A percentile compares a stretch with the other conserved stretches of the same genome.
Evolutionary conservation across 73 alveolate genomes (phyloP).

Genomic region (Tetrahymena elliotti): DNA sequence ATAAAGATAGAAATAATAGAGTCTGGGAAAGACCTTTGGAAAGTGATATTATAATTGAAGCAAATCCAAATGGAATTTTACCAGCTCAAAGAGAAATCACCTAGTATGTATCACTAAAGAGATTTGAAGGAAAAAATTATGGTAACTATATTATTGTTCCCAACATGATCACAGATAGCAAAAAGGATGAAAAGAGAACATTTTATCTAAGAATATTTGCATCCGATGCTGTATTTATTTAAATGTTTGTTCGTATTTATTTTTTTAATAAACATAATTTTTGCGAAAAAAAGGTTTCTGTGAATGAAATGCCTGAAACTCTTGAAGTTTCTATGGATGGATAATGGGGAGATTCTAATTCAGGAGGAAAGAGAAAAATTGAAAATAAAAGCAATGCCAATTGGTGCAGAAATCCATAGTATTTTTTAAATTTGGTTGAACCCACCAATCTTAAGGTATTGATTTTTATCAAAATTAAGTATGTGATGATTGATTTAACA

Average conservation of each 20-base stretch:
- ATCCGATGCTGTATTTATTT: constrained; percentile 40
- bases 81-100: constrained; percentile 79
- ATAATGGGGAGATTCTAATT: constrained; percentile 67
- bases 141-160: constrained; percentile 70
- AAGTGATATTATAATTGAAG: constrained; percentile 29
- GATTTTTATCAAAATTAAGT: no score
- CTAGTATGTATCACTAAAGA: constrained; percentile 46
- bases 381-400: constrained; percentile 67
- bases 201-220: constrained; percentile 62
- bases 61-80: constrained; percentile 39
- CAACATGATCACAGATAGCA: constrained; percentile 27
- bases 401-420: constrained; percentile 86
- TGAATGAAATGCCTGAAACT: constrained; percentile 68
- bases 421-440: constrained; percentile 63
- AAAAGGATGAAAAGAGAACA: constrained; percentile 42
- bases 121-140: constrained; percentile 68
- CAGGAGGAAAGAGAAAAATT: constrained; percentile 73
- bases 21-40: constrained; percentile 86
- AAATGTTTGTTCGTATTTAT: background rate
- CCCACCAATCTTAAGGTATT: constrained; percentile 62
- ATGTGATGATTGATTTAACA: no score
- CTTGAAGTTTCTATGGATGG: constrained; percentile 63
- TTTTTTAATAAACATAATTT: background rate
- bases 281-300: background rate
- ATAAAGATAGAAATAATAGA: constrained; percentile 84